These are phyloP conservation scores for Aspergillus sp. DNA, from an alignment of 2,329 filamentous ascomycete genomes.

Conservation along the genomic window DNA sequence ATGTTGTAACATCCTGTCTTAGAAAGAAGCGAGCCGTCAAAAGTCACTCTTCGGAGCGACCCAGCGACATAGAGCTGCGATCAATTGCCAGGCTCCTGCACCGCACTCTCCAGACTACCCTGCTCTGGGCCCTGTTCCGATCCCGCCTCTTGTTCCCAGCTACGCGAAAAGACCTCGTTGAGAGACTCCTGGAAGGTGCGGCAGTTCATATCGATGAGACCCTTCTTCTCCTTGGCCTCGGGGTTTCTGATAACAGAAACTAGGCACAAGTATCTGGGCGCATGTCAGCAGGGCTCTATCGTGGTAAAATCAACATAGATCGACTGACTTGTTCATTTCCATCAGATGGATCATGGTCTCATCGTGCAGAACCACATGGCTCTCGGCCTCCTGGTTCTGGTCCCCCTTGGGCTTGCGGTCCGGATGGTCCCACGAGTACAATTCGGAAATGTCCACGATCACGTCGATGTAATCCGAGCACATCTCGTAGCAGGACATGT, in stretches of 20 bases:
- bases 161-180: slow-evolving; percentile 59
- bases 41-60: neutral
- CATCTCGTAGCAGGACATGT: slow-evolving; percentile 96
- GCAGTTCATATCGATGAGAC: slow-evolving; percentile 66
- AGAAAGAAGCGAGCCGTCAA: too few species aligned
- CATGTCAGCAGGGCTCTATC: slow-evolving; percentile 14
- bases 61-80: neutral
- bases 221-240: slow-evolving; percentile 63
- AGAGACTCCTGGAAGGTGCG: slow-evolving; percentile 63
- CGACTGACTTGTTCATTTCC: slow-evolving; percentile 64
- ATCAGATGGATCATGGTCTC: slow-evolving; percentile 63
- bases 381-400: slow-evolving; percentile 58
- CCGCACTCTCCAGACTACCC: slow-evolving; percentile 9
- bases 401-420: slow-evolving; percentile 41
- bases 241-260: slow-evolving; percentile 65
- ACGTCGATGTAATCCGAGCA: slow-evolving; percentile 99
- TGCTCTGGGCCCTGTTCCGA: slow-evolving; percentile 22
- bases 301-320: neutral
- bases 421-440: slow-evolving; percentile 74
- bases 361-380: slow-evolving; percentile 62
- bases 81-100: slow-evolving; percentile 1
- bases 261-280: slow-evolving; percentile 58
- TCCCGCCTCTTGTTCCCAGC: slow-evolving; percentile 42
- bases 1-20: too few species aligned
- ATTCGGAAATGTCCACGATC: slow-evolving; percentile 93